Evolutionary conservation across 257 asterid genomes (phyloP).

Genomic region (Galeopsis tetrahit): DNA sequence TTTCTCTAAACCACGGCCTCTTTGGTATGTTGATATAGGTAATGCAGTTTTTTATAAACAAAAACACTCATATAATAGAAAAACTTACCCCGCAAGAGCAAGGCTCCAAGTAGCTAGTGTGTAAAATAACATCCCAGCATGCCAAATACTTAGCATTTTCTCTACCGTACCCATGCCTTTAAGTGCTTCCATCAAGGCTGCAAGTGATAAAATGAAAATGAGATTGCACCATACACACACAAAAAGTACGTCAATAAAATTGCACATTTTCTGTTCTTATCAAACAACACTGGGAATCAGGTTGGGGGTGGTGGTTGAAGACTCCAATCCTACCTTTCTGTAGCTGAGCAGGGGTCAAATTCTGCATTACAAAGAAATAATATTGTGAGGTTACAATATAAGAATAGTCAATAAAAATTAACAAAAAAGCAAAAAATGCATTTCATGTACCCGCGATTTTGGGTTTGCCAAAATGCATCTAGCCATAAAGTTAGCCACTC

Average conservation of each 20-base stretch:
- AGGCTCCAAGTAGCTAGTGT: conserved; percentile 92
- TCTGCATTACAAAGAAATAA: conserved; percentile 55
- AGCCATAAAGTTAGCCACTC: conserved; percentile 91
- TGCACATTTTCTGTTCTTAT: not conserved
- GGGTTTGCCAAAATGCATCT: conserved; percentile 79
- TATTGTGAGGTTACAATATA: conserved; percentile 27
- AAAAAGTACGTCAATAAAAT: not conserved
- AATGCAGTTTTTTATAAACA: not conserved
- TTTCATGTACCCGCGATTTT: conserved; percentile 60
- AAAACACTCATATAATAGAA: not conserved
- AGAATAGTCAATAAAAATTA: not conserved
- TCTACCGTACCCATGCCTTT: conserved; percentile 79
- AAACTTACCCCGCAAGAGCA: conserved; percentile 76
- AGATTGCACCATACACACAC: conserved; percentile 16
- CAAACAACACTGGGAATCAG: not conserved
- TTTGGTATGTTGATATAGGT: not conserved
- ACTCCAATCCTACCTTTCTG: conserved; percentile 63
- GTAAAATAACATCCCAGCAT: conserved; percentile 78
- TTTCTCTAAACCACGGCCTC: not conserved
- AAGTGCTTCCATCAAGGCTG: conserved; percentile 76
- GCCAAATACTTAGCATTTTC: conserved; percentile 77
- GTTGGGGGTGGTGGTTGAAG: not conserved
- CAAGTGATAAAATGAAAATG: conserved; percentile 28
- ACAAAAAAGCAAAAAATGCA: not conserved
- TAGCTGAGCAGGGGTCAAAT: conserved; percentile 71